Conservation (phyloP, 2,329 filamentous ascomycete genomes). For the Phaeosphaeriaceae sp. region DNA sequence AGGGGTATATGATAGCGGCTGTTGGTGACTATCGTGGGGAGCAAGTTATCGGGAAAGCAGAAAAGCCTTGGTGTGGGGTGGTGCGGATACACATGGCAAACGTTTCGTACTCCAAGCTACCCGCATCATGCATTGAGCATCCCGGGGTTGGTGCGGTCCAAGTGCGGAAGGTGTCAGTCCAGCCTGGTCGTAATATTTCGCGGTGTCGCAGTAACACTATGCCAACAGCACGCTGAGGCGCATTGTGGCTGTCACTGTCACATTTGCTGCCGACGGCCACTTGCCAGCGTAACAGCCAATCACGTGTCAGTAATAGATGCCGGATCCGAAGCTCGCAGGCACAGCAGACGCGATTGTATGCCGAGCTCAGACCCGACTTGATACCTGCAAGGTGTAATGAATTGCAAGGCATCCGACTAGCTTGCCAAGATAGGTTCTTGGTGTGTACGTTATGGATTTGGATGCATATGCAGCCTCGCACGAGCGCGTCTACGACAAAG, state of each 20-base stretch:
- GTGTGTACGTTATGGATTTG: background rate
- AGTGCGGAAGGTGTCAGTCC: constrained; percentile 2
- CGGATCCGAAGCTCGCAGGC: background rate
- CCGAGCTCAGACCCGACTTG: background rate
- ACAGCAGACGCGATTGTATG: constrained; percentile 1
- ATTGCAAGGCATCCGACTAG: background rate
- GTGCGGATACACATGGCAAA: background rate
- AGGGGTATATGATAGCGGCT: background rate
- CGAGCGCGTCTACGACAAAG: background rate
- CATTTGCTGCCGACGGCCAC: constrained; percentile 3
- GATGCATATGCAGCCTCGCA: background rate
- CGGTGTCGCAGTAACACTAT: background rate
- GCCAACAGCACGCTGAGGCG: background rate
- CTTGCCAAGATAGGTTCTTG: background rate
- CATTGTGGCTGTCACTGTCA: constrained; percentile 1
- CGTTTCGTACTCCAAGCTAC: background rate
- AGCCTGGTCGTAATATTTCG: background rate
- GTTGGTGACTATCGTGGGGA: background rate
- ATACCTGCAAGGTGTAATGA: constrained; percentile 3
- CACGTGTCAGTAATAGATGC: background rate
- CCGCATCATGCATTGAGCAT: background rate
- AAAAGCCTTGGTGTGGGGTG: background rate
- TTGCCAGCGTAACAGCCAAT: background rate
- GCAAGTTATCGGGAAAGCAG: background rate
- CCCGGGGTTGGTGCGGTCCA: background rate